Evolutionary conservation across 78 protist genomes (phyloP), one percentile per base, ranked within the genome.

Genomic region (Dictyostelium firmibasis): DNA sequence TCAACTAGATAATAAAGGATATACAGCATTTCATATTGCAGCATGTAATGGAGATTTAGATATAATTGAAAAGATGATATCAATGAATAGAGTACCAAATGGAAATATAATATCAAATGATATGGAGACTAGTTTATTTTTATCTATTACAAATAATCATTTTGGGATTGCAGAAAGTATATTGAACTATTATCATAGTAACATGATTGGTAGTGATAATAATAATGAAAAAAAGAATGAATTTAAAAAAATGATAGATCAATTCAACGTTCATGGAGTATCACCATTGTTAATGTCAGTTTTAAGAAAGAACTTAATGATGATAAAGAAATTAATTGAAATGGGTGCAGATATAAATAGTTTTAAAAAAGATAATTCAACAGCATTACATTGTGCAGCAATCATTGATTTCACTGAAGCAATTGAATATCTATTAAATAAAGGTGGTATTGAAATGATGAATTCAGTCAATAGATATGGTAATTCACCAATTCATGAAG

Each of bases 401-500:
- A 53, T 78, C 7, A 27, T 27, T 4, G 69, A 75, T 44, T 72
- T 27, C 31, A 27, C 7, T 0, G 87, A 93, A 27, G 86, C 43
- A 25, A 57, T 81, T 23, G 57, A 57, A n/a, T 23, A 75, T 16
- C 70, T 93, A 6, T 7, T 93, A 2, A 18, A 78, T 6, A 8
- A 7, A 23, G 70, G 81, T 14, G 79, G 62, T 4, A 57, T 57
- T 20, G 78, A 83, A 23, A 27, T 38, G 23, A 18, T 25, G 11
- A 25, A 9, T 6, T 0, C 13, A 4, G 20, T 60, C 38, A 86
- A 93, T 62, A 27, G 87, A 35, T 93, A 76, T 38, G 91, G 92
- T 3, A 85, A 74, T 20, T 64, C 92, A 16, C 85, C 86, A 20
- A n/a, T 94, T 25, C 97, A 94, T 29, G 92, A 84, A 16, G 97